Evolutionary conservation across 2,329 filamentous ascomycete genomes (phyloP).

Genomic region (Aspergillus fischeri): DNA sequence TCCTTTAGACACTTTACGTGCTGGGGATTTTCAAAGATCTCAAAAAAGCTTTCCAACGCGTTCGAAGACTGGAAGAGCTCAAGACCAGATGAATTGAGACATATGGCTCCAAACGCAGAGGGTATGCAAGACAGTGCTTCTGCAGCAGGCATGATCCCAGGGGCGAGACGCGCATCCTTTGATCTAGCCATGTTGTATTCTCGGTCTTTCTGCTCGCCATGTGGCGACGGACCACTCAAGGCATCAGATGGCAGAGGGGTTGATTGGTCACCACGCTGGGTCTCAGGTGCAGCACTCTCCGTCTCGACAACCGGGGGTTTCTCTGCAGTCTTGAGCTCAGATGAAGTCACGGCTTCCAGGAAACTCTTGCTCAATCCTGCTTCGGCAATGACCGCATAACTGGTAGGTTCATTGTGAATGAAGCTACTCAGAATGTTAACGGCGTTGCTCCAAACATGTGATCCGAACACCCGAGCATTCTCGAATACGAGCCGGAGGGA

Average conservation of each 20-base stretch:
- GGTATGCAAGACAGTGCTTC: slow-evolving; percentile 88
- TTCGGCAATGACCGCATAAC: slow-evolving; percentile 92
- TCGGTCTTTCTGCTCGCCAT: slow-evolving; percentile 19
- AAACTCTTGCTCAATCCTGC: slow-evolving; percentile 85
- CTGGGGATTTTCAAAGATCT: slow-evolving; percentile 90
- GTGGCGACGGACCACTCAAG: slow-evolving; percentile 18
- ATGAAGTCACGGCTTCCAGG: slow-evolving; percentile 69
- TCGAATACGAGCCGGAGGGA: slow-evolving; percentile 78
- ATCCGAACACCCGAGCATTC: slow-evolving; percentile 75
- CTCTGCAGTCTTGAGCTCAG: slow-evolving; percentile 35
- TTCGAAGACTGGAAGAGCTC: slow-evolving; percentile 79
- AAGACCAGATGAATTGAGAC: slow-evolving; percentile 81
- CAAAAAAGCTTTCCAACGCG: slow-evolving; percentile 81
- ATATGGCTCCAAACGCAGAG: slow-evolving; percentile 87
- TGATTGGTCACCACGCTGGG: slow-evolving; percentile 33
- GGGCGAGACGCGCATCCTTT: slow-evolving; percentile 45
- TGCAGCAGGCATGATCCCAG: slow-evolving; percentile 76
- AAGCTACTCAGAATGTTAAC: slow-evolving; percentile 91
- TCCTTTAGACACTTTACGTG: slow-evolving; percentile 81
- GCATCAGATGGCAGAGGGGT: slow-evolving; percentile 33
- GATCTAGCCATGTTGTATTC: slow-evolving; percentile 30
- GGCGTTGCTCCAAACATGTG: slow-evolving; percentile 91
- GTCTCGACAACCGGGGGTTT: slow-evolving; percentile 23
- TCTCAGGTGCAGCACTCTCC: slow-evolving; percentile 18
- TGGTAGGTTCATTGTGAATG: slow-evolving; percentile 97